Conservation (phyloP, 768 basidiomycete genomes). For the Sporobolomyces phaffii region DNA sequence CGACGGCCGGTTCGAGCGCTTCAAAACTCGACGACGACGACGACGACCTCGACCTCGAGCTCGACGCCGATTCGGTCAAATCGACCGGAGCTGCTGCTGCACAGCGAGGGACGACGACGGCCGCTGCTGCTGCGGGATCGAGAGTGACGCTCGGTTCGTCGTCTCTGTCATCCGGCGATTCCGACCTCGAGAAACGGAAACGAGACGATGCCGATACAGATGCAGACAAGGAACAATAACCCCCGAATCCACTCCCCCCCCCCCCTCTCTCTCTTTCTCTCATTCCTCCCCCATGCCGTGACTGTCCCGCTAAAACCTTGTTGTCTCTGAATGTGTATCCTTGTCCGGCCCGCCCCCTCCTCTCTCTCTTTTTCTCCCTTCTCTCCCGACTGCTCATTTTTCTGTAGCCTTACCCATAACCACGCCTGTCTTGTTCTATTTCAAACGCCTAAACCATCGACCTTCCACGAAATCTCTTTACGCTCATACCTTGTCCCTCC, state of each 20-base stretch:
- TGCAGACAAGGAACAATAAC: not conserved
- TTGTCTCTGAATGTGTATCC: not conserved
- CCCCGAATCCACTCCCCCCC: no score
- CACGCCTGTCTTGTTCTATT: no score
- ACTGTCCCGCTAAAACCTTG: not conserved
- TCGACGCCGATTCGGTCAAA: conserved; percentile 2
- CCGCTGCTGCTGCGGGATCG: no score
- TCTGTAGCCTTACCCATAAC: not conserved
- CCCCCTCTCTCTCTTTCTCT: not conserved
- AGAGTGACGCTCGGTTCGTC: conserved; percentile 3
- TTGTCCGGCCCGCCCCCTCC: not conserved
- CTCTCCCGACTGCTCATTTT: no score
- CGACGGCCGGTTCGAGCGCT: conserved; percentile 2
- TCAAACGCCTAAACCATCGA: no score
- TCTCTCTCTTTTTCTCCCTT: no score
- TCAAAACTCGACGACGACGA: not conserved
- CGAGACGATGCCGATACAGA: no score
- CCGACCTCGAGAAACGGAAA: not conserved
- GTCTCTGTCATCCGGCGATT: not conserved
- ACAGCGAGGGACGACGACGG: not conserved
- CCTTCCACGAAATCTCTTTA: no score
- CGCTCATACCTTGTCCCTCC: not conserved
- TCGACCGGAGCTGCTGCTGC: not conserved
- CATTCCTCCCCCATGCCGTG: not conserved
- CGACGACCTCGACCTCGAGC: not conserved